Conservation (phyloP, 257 asterid species). For the Solanum piurae region DNA sequence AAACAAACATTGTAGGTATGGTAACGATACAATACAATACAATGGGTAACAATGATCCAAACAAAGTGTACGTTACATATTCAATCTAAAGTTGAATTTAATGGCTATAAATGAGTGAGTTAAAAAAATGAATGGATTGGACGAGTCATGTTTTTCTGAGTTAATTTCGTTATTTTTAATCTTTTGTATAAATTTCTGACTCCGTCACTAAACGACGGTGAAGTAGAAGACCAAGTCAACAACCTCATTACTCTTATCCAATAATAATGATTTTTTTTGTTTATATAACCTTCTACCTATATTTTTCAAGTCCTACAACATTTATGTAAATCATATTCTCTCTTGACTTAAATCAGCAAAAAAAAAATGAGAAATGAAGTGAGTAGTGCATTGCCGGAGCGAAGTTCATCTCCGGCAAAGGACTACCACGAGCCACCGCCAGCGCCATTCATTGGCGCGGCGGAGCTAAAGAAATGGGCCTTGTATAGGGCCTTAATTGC, state of each 20-base stretch:
- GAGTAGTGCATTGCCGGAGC: background rate
- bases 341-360: background rate
- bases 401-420: background rate
- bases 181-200: background rate
- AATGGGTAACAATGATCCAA: no score
- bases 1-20: no score
- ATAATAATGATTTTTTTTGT: background rate
- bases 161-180: background rate
- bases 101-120: background rate
- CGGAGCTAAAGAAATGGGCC: background rate
- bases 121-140: background rate
- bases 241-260: background rate
- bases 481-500: background rate
- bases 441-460: background rate
- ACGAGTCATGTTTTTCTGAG: background rate
- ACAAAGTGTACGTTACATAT: background rate
- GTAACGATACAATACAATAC: no score
- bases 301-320: background rate
- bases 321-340: background rate
- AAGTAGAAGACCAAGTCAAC: background rate
- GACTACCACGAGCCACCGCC: background rate
- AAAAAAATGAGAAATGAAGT: background rate
- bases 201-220: rapidly evolving
- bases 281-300: background rate
- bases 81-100: background rate